These are phyloP conservation scores for Medicago lupulina DNA, from an alignment of 306 rosid species.

Conservation along the genomic window DNA sequence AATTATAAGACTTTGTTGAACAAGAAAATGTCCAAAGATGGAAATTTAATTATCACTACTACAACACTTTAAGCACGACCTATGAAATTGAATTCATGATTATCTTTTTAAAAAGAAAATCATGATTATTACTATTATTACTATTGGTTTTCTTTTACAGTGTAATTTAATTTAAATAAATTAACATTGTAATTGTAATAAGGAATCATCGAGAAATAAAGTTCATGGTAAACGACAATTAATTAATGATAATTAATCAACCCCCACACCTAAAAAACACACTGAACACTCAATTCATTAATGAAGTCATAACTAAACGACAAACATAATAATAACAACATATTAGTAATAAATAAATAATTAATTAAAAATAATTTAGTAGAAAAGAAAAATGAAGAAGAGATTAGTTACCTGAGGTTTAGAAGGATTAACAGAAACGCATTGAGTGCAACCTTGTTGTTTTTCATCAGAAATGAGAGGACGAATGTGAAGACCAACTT, in stretches of 20 bases:
- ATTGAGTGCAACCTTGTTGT: constrained; percentile 72
- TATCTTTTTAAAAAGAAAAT: background rate
- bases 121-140: no score
- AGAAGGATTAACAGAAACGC: constrained; percentile 60
- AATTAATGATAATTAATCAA: constrained; percentile 4
- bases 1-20: constrained; percentile 10
- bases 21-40: background rate
- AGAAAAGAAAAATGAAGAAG: background rate
- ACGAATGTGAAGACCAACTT: constrained; percentile 84
- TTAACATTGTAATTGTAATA: constrained; percentile 27
- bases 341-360: background rate
- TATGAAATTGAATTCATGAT: constrained; percentile 6
- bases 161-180: constrained; percentile 13
- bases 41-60: background rate
- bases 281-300: constrained; percentile 26
- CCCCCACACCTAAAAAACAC: constrained; percentile 5
- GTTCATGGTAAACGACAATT: background rate
- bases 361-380: background rate
- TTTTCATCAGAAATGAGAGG: constrained; percentile 82
- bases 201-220: constrained; percentile 29
- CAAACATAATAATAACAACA: constrained; percentile 27
- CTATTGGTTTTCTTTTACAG: no score
- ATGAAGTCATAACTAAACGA: constrained; percentile 39
- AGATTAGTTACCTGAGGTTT: constrained; percentile 64
- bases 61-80: background rate